Conservation (phyloP, 345 rosid species). For the Euclidium syriacum region DNA sequence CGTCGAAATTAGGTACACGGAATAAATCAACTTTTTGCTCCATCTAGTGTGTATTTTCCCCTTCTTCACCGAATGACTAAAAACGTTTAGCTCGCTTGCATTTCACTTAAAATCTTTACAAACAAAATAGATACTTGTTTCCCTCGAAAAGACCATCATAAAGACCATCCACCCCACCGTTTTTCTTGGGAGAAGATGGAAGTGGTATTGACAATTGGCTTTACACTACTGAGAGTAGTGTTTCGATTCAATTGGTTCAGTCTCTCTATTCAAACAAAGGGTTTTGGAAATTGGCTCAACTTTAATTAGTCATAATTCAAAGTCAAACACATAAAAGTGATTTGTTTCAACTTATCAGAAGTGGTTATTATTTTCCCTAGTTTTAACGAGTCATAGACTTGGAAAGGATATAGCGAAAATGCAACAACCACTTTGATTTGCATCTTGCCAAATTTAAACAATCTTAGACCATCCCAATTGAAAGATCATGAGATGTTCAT, state of each 20-base stretch:
- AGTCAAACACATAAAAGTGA: conserved; percentile 22
- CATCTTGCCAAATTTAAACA: background rate
- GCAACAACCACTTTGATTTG: background rate
- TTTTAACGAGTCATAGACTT: background rate
- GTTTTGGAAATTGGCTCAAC: conserved; percentile 20
- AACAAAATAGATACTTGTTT: too few relatives aligned
- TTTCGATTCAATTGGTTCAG: conserved; percentile 16
- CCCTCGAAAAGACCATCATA: background rate
- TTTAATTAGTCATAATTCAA: background rate
- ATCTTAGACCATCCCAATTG: too few relatives aligned
- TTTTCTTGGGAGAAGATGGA: conserved; percentile 2
- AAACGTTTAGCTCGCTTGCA: too few relatives aligned
- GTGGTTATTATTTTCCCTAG: background rate
- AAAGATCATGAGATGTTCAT: too few relatives aligned
- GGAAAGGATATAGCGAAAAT: background rate
- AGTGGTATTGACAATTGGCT: conserved; percentile 8
- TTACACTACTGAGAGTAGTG: background rate
- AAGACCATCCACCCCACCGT: background rate
- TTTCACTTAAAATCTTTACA: too few relatives aligned
- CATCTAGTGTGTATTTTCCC: too few relatives aligned
- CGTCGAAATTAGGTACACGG: too few relatives aligned
- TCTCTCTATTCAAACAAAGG: conserved; percentile 5
- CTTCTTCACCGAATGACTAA: too few relatives aligned
- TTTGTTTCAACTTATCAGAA: background rate
- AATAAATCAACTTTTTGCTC: too few relatives aligned